Evolutionary conservation across 805 yeast species (phyloP), one percentile per base, ranked within the genome.

Genomic region (Zygosaccharomyces gambellarensis): DNA sequence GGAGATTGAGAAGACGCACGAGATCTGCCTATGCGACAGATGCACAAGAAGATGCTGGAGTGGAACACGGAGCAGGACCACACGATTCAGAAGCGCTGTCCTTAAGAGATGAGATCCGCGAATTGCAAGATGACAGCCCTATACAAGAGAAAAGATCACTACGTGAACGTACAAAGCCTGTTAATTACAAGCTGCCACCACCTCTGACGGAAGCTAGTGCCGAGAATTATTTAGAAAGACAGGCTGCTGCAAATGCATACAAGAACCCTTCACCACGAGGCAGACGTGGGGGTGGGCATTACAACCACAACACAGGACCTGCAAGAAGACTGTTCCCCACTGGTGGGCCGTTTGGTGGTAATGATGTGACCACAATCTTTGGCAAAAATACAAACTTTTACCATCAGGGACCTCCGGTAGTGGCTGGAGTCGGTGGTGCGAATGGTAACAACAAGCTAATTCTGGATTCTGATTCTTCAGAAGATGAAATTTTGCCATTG

Each of bases 311-410:
- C 14, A 62, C 61, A 46, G 80, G 78, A 39, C 79, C 76, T 25
- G 64, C 85, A 36, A 77, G 90, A 60, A 77, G 96, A 36, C 70
- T 94, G 34, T 90, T 87, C 61, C 95, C 97, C 5, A 92, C 97
- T 0, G 89, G 90, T 12, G 99, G 99, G 0, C 99, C 99, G 1
- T 92, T 92, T 73, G 99, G 99, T 27, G 99, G 99, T 21, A 84
- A 92, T 52, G 97, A 92, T 63, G 95, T 89, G 0, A 78, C 83
- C 6, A 85, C 97, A 0, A 71, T 92, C 28, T 89, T 90, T 67
- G 90, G 94, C 5, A 77, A 79, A 42, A 80, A 81, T 22, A 82
- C 87, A 4, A 66, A 69, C 30, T 61, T 63, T 36, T 65, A 64
- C 45, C 60, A 58, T 22, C 58, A 58, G 34, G 57, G 53, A 23